Base-by-base conservation (phyloP, 805 yeast genomes). In the Cyberlindnera subsufficiens region DNA sequence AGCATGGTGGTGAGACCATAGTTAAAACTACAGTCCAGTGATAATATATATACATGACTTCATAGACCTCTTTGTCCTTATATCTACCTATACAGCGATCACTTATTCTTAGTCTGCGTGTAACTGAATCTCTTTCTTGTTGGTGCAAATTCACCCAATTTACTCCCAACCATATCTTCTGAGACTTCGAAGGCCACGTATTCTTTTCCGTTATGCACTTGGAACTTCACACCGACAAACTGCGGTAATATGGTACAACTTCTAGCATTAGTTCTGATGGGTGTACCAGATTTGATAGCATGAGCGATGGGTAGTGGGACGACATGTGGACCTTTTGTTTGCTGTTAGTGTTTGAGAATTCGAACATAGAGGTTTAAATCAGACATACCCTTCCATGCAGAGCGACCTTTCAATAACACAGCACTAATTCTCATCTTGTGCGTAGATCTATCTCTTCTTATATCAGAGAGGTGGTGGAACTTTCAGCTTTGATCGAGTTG, bases 91-190 rank as follows among this genome's bases (percentile, higher is more conserved):
- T 22, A 41, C 11, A n/a, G 27, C 3, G 30, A 42, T 44, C 49
- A 66, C 53, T 67, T 67, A 46, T 82, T 83, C 72, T 83, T 83
- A 30, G 89, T 78, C 64, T 76, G 85, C 40, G 89, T 85, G 68
- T 86, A 89, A 49, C 77, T 79, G 66, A 86, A 87, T 61, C 83
- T 79, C 76, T 87, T 86, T 66, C 98, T 78, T 1, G 99, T 93
- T 42, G 90, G 87, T 2, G 95, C 96, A 69, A 87, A 93, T 64
- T 91, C 97, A 2, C 99, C 99, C 43, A 93, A 69, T 61, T 91
- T 93, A 53, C 82, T 77, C 16, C 99, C 99, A 46, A 93, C 96
- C 99, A 93, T 93, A 55, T 93, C 93, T 60, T 93, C 97, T 8
- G 84, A 78, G 25, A 93, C 77, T 51, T 82, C 87, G 41, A 93